Evolutionary conservation across 164 flowering plant species (phyloP), one percentile per base, ranked within the genome.

Genomic region (Chimonanthus praecox): DNA sequence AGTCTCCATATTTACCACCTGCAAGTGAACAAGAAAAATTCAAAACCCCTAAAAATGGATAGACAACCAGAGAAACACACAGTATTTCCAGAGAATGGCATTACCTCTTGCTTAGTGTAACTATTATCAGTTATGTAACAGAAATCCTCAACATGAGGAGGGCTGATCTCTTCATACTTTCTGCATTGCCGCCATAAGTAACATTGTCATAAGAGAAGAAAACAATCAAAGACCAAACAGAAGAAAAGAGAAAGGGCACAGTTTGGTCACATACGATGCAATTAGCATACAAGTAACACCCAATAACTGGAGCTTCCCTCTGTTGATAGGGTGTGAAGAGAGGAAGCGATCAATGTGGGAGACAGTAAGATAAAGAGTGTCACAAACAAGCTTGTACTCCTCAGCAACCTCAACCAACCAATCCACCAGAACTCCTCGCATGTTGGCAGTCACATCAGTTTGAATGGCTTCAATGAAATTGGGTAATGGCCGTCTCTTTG

Each of bases 251-350:
- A 16, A 60, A 46, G 10, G 15, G 45, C 45, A 43, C 44, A 72
- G 71, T 16, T 10, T 5, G 48, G 16, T 64, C 7, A 16, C 88
- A 82, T 88, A 94, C 97, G 97, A 85, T 44, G 97, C 97, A 73
- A 92, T 84, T 45, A 92, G 97, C 97, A 94, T 91, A 70, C 86
- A 79, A 73, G 98, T 82, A 80, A 94, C 94, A 2, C 97, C 98
- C 50, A 91, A 84, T 43, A 89, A 83, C 80, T 91, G 92, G 50
- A 91, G 90, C 81, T 65, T 84, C 50, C 83, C 84, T 62, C 85
- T 83, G 65, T 66, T 78, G 45, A 91, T 67, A 49, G 71, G 68
- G 64, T 87, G 76, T 0, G 73, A 71, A n/a, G 97, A 90, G 47
- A 91, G 77, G 64, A 62, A 91, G 69, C 90, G 80, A 72, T 91